Evolutionary conservation across 345 rosid genomes (phyloP).

Genomic region (Brassica incana): DNA sequence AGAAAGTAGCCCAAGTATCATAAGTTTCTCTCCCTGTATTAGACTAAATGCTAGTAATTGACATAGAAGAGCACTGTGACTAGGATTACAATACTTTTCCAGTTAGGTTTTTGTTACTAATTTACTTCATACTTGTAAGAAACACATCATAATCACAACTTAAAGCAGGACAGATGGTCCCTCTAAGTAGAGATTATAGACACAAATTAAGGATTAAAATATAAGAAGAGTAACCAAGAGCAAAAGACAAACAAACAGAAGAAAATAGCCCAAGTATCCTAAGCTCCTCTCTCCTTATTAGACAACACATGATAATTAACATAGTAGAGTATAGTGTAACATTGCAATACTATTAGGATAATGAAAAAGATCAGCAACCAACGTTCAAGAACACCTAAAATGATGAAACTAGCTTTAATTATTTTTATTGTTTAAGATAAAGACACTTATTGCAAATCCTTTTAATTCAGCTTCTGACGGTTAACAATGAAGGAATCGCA

Average conservation of each 20-base stretch:
- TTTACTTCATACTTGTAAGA: neutral
- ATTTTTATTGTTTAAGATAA: neutral
- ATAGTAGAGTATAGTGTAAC: constrained; percentile 6
- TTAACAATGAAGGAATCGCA: constrained; percentile 73
- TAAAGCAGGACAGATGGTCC: neutral
- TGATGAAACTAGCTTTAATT: constrained; percentile 23
- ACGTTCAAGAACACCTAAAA: constrained; percentile 13
- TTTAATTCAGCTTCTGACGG: constrained; percentile 50
- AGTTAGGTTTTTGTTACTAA: neutral
- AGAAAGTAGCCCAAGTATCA: constrained; percentile 2
- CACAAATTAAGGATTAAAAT: neutral
- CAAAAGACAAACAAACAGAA: constrained; percentile 14
- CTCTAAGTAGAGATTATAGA: neutral
- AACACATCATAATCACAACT: constrained; percentile 25
- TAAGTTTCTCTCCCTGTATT: neutral
- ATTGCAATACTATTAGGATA: constrained; percentile 17
- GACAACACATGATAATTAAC: constrained; percentile 7
- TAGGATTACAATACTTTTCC: constrained; percentile 4
- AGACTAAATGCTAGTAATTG: constrained; percentile 2
- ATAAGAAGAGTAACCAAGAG: neutral
- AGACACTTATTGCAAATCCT: constrained; percentile 19
- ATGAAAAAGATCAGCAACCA: constrained; percentile 5
- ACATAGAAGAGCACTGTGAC: neutral
- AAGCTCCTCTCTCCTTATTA: neutral
- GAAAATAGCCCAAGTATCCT: constrained; percentile 1